Percentiles rank a stretch among this genome's conserved stretches.
These are phyloP conservation scores for Botrytis byssoidea DNA, from an alignment of 2,329 filamentous ascomycete species.

Conservation along the genomic window DNA sequence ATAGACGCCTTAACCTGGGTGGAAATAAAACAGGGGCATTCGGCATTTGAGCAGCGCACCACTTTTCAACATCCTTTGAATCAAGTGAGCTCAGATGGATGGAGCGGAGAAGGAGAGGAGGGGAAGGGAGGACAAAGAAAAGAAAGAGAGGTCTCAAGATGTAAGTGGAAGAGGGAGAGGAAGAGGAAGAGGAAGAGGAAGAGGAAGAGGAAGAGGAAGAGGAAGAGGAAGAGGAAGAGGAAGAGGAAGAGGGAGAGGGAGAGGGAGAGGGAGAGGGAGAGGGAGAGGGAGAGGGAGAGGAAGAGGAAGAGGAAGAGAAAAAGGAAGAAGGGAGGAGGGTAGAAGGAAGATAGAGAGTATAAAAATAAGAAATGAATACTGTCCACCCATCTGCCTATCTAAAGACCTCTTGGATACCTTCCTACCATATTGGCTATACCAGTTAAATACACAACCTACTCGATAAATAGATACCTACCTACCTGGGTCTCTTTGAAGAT, in stretches of 20 bases:
- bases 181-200: too few species aligned
- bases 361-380: background rate
- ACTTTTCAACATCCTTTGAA: background rate
- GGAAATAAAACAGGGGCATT: conserved; percentile 10
- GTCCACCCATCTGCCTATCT: background rate
- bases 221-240: background rate
- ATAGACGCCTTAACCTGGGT: conserved; percentile 19
- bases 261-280: background rate
- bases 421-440: background rate
- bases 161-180: too few species aligned
- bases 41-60: background rate
- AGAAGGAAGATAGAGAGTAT: background rate
- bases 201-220: background rate
- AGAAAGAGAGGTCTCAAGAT: background rate
- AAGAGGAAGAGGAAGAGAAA: background rate
- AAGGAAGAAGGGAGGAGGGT: background rate
- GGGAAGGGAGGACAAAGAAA: background rate
- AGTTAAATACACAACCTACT: background rate
- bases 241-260: background rate
- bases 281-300: background rate
- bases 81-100: conserved; percentile 1
- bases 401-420: background rate
- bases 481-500: background rate
- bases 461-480: too few species aligned
- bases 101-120: too few species aligned